Conservation (phyloP, 177 flowering plant genomes). For the Vitis hybrid region DNA sequence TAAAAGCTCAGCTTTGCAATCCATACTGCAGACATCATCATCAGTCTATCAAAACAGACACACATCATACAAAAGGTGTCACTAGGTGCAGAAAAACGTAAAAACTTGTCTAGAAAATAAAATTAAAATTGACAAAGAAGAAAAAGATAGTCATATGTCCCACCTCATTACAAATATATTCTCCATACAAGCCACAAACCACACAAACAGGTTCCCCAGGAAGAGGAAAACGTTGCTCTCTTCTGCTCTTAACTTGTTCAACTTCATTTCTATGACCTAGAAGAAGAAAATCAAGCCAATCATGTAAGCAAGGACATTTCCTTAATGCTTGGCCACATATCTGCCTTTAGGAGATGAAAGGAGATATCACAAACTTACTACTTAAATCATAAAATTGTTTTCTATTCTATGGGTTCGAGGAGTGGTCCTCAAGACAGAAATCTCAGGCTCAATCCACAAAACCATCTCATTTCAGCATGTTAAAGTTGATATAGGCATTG, state of each 20-base stretch:
- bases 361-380: background rate
- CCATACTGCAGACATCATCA: slow-evolving; percentile 88
- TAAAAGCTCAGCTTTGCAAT: slow-evolving; percentile 74
- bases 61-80: background rate
- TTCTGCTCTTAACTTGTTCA: slow-evolving; percentile 48
- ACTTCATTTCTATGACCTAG: slow-evolving; percentile 26
- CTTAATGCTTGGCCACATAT: background rate
- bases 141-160: slow-evolving; percentile 4
- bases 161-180: slow-evolving; percentile 89
- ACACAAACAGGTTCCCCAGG: slow-evolving; percentile 90
- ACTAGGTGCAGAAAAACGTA: background rate
- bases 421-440: background rate
- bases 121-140: background rate
- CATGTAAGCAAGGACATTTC: too few relatives aligned
- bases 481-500: background rate
- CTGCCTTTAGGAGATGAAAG: background rate
- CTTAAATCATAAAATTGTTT: background rate
- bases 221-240: slow-evolving; percentile 73
- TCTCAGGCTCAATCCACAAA: background rate
- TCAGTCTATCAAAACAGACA: slow-evolving; percentile 53
- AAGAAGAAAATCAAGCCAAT: background rate
- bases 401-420: background rate
- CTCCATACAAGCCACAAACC: slow-evolving; percentile 88
- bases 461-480: background rate
- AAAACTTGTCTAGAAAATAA: background rate